phyloP scores from a whole-genome alignment of 2,329 filamentous ascomycete species.

The Immersiporthe knoxdaviesiana region DNA sequence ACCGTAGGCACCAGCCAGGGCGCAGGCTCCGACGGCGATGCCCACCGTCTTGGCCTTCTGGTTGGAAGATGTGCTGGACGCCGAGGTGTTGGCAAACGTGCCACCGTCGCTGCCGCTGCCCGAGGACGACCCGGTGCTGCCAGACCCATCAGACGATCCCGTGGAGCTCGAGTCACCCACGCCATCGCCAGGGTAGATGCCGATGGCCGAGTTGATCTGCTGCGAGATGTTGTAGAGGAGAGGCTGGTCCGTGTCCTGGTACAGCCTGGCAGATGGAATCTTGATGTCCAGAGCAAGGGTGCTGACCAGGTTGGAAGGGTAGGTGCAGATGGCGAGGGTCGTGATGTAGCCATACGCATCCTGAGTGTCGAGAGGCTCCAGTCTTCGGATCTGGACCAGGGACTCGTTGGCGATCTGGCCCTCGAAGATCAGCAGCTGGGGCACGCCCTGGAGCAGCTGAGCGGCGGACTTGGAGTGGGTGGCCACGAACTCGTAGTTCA shows the following conservation, averaged over 20 bases:
- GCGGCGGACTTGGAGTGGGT: conserved; percentile 70
- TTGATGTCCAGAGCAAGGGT: conserved; percentile 41
- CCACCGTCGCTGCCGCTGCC: conserved; percentile 40
- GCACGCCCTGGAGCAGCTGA: conserved; percentile 84
- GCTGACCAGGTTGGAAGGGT: conserved; percentile 24
- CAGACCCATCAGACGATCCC: conserved; percentile 44
- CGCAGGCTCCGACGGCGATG: conserved; percentile 77
- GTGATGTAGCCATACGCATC: conserved; percentile 75
- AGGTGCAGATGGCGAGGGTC: conserved; percentile 70
- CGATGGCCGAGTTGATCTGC: conserved; percentile 84
- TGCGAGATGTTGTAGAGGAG: conserved; percentile 74
- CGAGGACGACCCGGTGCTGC: conserved; percentile 42
- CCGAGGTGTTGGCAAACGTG: conserved; percentile 38
- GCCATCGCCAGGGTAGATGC: conserved; percentile 56
- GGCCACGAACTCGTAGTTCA: conserved; percentile 86
- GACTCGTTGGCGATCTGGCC: conserved; percentile 54
- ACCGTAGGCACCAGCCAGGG: conserved; percentile 83
- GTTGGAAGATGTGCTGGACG: conserved; percentile 54
- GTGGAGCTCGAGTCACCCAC: conserved; percentile 39
- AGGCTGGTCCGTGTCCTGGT: conserved; percentile 59
- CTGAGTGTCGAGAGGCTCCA: conserved; percentile 77
- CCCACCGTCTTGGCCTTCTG: conserved; percentile 66
- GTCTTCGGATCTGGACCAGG: conserved; percentile 68
- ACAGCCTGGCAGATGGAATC: conserved; percentile 76
- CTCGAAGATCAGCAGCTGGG: conserved; percentile 69